These are phyloP conservation scores for Leccinum incarnatum DNA, from an alignment of 768 basidiomycete genomes.

Conservation along the genomic window DNA sequence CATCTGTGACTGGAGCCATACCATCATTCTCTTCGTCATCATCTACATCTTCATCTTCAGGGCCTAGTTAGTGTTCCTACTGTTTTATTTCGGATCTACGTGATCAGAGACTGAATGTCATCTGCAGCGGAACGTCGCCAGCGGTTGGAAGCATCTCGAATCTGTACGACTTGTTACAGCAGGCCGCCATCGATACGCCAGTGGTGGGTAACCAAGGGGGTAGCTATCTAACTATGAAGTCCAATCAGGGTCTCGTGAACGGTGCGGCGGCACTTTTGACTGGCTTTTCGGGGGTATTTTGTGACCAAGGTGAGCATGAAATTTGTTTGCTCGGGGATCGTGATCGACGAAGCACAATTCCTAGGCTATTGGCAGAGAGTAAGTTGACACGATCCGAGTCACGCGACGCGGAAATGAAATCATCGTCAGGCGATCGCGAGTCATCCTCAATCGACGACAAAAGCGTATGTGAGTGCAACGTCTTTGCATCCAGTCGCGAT, in stretches of 20 bases:
- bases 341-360: background rate
- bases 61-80: constrained; percentile 25
- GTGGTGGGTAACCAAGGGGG: constrained; percentile 49
- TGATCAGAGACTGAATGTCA: background rate
- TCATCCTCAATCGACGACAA: constrained; percentile 48
- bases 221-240: constrained; percentile 57
- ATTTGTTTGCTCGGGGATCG: background rate
- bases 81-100: background rate
- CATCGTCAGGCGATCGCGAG: constrained; percentile 45
- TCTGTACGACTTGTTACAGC: constrained; percentile 46
- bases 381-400: background rate
- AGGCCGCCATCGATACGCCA: constrained; percentile 44
- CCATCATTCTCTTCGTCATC: constrained; percentile 43
- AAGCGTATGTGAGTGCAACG: constrained; percentile 41
- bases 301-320: constrained; percentile 42
- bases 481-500: no score
- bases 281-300: constrained; percentile 48
- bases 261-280: constrained; percentile 37
- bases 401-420: background rate
- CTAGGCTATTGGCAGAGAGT: constrained; percentile 54
- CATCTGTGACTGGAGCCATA: constrained; percentile 45
- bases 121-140: constrained; percentile 35
- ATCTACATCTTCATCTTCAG: constrained; percentile 36
- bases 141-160: constrained; percentile 38
- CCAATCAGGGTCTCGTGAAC: constrained; percentile 43